These are phyloP conservation scores for Coniochaeta sp. DNA, from an alignment of 2,329 filamentous ascomycete species.

Conservation along the genomic window DNA sequence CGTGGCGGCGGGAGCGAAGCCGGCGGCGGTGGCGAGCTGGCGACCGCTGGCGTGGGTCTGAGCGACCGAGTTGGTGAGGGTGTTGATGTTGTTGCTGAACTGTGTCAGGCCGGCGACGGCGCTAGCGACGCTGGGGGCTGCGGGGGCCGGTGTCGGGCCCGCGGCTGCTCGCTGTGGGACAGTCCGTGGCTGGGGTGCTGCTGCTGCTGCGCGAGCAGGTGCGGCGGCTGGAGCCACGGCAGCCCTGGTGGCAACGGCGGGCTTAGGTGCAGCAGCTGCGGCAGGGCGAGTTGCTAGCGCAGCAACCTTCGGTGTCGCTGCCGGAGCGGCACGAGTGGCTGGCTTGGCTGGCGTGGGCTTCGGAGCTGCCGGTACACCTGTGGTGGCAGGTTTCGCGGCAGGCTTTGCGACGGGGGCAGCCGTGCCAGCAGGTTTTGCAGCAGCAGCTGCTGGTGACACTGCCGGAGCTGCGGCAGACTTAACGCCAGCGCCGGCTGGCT, in stretches of 20 bases:
- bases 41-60: background rate
- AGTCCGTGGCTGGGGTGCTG: background rate
- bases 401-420: background rate
- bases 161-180: background rate
- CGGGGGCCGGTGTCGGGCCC: background rate
- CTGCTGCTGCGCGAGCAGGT: background rate
- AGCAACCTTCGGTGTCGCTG: background rate
- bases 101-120: background rate
- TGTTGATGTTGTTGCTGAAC: background rate
- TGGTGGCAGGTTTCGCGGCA: background rate
- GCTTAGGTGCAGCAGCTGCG: background rate
- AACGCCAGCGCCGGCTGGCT: background rate
- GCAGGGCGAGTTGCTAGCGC: background rate
- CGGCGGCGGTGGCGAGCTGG: background rate
- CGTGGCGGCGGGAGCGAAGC: background rate
- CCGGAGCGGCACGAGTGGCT: background rate
- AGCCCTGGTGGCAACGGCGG: background rate
- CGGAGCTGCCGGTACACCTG: background rate
- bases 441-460: too few species aligned
- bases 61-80: background rate
- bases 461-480: background rate
- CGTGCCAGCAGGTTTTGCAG: too few species aligned
- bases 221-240: background rate
- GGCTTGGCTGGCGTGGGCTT: background rate
- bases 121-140: background rate